These are phyloP conservation scores for Pleurotus salmoneostramineus DNA, from an alignment of 768 basidiomycete species.

Conservation along the genomic window DNA sequence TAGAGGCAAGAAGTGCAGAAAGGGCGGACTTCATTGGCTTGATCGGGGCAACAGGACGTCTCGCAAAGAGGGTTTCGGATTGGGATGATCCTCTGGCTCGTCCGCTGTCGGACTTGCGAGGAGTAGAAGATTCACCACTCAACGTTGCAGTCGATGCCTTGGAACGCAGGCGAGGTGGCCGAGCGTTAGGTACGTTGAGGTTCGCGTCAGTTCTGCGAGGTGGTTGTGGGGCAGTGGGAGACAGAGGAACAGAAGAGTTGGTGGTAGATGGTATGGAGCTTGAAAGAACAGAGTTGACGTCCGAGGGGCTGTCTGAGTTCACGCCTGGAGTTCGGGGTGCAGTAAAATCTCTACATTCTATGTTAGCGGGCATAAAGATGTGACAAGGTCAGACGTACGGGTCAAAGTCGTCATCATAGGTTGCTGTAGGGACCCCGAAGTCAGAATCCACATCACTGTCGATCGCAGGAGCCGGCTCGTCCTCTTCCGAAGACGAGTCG, in stretches of 20 bases:
- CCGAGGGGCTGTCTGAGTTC: constrained; percentile 61
- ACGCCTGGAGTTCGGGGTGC: constrained; percentile 26
- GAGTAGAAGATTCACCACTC: constrained; percentile 14
- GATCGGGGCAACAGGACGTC: constrained; percentile 41
- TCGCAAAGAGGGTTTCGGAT: constrained; percentile 42
- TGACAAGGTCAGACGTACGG: constrained; percentile 45
- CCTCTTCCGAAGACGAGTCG: constrained; percentile 27
- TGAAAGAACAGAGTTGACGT: constrained; percentile 57
- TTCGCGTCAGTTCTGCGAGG: constrained; percentile 5
- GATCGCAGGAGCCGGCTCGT: constrained; percentile 54
- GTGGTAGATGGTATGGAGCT: constrained; percentile 48
- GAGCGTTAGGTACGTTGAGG: neutral
- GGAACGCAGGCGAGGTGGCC: constrained; percentile 7
- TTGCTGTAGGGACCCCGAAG: constrained; percentile 44
- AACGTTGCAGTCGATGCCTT: constrained; percentile 15
- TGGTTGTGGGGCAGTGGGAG: constrained; percentile 29
- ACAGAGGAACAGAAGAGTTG: constrained; percentile 48
- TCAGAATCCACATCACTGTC: constrained; percentile 50
- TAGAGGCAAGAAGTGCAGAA: constrained; percentile 69
- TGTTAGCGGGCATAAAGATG: neutral
- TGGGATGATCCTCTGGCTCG: constrained; percentile 3
- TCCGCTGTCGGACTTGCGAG: constrained; percentile 17
- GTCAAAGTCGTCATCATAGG: constrained; percentile 75
- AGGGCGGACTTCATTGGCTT: constrained; percentile 58
- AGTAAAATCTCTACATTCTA: neutral